Percentiles rank a stretch among this genome's conserved stretches.
Evolutionary conservation across 2,329 filamentous ascomycete species (phyloP).

Genomic region (Fusarium chlamydosporum): DNA sequence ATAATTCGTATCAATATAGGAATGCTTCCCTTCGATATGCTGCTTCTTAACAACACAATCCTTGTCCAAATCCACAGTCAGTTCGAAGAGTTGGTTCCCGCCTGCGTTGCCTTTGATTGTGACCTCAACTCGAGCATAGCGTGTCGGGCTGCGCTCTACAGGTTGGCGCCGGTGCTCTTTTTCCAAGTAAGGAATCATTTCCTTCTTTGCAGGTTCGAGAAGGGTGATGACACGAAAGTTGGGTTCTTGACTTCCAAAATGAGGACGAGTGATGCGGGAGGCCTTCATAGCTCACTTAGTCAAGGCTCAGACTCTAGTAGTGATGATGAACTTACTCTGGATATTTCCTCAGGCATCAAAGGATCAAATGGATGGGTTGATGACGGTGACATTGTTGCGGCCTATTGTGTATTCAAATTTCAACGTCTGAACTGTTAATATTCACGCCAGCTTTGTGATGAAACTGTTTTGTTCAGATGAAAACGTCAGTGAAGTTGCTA

Average conservation of each 20-base stretch:
- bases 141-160: conserved; percentile 42
- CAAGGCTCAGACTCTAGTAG: no score
- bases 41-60: conserved; percentile 47
- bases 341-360: conserved; percentile 48
- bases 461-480: not conserved
- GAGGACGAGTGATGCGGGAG: conserved; percentile 40
- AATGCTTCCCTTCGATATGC: conserved; percentile 59
- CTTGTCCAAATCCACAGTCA: conserved; percentile 52
- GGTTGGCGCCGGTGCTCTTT: conserved; percentile 53
- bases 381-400: not conserved
- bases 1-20: conserved; percentile 63
- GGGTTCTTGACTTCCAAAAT: conserved; percentile 43
- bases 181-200: conserved; percentile 62
- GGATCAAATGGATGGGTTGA: conserved; percentile 49
- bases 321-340: conserved; percentile 21
- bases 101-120: conserved; percentile 38
- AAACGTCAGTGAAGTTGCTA: not conserved
- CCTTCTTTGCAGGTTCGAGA: conserved; percentile 64
- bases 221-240: conserved; percentile 67
- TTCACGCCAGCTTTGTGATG: no score
- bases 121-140: conserved; percentile 59
- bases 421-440: no score
- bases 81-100: conserved; percentile 49
- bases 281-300: conserved; percentile 31
- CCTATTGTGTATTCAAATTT: no score